These are phyloP conservation scores for Pseudoturritis turrita DNA, from an alignment of 345 rosid species.

Conservation along the genomic window DNA sequence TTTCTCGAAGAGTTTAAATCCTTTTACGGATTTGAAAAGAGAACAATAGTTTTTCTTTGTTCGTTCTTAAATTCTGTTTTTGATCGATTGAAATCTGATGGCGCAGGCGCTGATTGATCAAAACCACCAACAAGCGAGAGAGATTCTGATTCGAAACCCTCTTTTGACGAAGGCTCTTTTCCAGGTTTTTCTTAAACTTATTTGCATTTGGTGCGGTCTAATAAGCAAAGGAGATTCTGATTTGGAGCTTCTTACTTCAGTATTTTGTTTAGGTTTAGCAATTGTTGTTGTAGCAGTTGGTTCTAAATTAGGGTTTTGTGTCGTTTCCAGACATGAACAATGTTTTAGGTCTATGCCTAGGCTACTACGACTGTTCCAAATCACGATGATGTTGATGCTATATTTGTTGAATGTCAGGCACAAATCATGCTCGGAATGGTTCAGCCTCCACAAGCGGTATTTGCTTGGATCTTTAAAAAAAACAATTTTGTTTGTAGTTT, in stretches of 20 bases:
- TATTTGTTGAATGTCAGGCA: constrained; percentile 47
- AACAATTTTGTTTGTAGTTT: constrained; percentile 1
- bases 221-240: background rate
- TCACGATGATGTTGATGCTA: constrained; percentile 1
- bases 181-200: constrained; percentile 47
- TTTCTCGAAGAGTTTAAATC: background rate
- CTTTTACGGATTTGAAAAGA: background rate
- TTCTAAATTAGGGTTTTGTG: constrained; percentile 20
- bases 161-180: constrained; percentile 86
- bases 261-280: background rate
- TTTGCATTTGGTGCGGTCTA: background rate
- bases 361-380: background rate
- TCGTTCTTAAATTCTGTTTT: background rate
- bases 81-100: background rate
- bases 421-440: constrained; percentile 99
- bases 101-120: constrained; percentile 78
- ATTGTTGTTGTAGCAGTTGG: background rate
- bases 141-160: constrained; percentile 80
- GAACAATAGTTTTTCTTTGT: background rate
- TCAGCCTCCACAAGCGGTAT: constrained; percentile 87
- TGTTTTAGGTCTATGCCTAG: constrained; percentile 1
- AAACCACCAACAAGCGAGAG: constrained; percentile 84
- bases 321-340: background rate
- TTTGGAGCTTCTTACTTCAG: background rate
- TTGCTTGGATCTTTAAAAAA: constrained; percentile 11